Conservation (phyloP, 139 green algal genomes). For the Chlamydomonas sp. region DNA sequence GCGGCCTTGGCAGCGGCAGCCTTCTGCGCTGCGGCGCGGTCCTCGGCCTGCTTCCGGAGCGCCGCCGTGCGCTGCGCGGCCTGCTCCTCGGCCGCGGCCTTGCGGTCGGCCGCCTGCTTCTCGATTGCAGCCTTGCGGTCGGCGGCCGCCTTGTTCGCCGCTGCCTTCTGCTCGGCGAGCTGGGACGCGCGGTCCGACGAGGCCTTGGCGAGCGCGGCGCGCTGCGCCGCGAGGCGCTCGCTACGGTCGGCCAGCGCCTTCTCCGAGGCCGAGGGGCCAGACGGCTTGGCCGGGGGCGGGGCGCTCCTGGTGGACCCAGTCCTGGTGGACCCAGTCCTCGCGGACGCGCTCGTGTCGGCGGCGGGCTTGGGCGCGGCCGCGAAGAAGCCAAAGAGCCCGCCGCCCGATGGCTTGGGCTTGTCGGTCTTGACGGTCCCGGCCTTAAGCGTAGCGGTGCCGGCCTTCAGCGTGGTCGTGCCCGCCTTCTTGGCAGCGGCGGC, state of each 20-base stretch:
- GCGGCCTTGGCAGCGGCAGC: constrained; percentile 4
- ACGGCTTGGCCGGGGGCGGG: too few species aligned
- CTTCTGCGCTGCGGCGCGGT: not conserved
- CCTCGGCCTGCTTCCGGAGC: constrained; percentile 3
- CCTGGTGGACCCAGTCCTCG: not conserved
- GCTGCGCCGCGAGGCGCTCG: constrained; percentile 1
- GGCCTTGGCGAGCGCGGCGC: constrained; percentile 1
- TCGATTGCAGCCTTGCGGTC: constrained; percentile 2
- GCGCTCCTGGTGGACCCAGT: not conserved
- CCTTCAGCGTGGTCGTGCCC: not conserved
- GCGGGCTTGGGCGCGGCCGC: too few species aligned
- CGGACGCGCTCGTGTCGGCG: too few species aligned
- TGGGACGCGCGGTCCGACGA: not conserved
- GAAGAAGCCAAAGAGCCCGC: too few species aligned
- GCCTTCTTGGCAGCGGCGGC: not conserved
- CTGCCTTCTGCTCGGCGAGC: not conserved
- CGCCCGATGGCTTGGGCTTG: not conserved
- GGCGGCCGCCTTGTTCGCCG: constrained; percentile 14
- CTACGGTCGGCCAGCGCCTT: too few species aligned
- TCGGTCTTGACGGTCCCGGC: not conserved
- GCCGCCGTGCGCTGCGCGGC: not conserved
- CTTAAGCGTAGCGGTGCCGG: not conserved
- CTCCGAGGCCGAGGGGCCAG: too few species aligned
- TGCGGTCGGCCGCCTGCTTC: constrained; percentile 1
- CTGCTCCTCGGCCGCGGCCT: not conserved